Conservation (phyloP, 2,329 filamentous ascomycete genomes). For the Cordyceps fumosorosea region DNA sequence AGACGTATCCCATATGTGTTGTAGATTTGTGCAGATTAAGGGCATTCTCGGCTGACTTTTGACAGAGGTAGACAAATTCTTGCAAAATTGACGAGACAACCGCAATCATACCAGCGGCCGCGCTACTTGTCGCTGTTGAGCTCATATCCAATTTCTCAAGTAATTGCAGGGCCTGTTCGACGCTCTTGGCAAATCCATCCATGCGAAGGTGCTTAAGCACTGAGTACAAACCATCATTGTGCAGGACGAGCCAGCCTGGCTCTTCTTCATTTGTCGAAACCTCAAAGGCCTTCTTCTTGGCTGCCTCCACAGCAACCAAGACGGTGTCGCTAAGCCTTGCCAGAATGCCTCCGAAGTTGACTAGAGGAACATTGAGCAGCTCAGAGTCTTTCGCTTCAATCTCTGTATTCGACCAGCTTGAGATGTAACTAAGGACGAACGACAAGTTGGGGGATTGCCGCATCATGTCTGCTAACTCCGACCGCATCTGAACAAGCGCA, state of each 20-base stretch:
- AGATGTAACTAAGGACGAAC: constrained; percentile 61
- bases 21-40: constrained; percentile 61
- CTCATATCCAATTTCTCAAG: constrained; percentile 28
- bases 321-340: constrained; percentile 66
- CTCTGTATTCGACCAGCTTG: constrained; percentile 51
- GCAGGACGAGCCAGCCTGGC: constrained; percentile 28
- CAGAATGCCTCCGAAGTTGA: constrained; percentile 50
- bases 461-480: constrained; percentile 35
- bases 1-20: constrained; percentile 66
- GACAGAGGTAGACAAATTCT: constrained; percentile 61
- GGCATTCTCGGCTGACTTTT: constrained; percentile 51
- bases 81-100: constrained; percentile 59
- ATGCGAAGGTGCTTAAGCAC: constrained; percentile 55
- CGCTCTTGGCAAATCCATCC: constrained; percentile 41
- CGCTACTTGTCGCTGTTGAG: constrained; percentile 21
- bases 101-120: constrained; percentile 26
- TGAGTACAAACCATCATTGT: constrained; percentile 44
- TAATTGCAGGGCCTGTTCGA: constrained; percentile 32
- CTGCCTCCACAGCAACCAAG: constrained; percentile 71
- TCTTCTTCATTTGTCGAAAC: constrained; percentile 29
- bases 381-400: constrained; percentile 15
- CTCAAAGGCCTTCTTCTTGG: constrained; percentile 48
- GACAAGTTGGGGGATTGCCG: constrained; percentile 47
- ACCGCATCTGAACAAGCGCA: constrained; percentile 31
- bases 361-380: constrained; percentile 19